Evolutionary conservation across 1,139 yeast species (phyloP), one percentile per base, ranked within the genome.

Genomic region (Geotrichum citri-aurantii): DNA sequence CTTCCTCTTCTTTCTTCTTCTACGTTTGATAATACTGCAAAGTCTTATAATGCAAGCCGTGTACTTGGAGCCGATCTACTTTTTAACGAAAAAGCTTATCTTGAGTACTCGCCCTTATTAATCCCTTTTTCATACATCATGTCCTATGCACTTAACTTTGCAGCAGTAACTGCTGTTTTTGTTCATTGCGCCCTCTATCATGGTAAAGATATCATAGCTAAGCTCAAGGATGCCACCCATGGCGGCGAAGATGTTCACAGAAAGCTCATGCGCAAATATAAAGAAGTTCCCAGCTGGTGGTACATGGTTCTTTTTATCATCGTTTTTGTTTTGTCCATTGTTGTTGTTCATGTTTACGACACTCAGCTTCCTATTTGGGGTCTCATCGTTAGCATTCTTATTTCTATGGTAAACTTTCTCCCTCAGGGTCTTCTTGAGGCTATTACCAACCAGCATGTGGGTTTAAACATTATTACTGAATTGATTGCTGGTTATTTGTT

Each of bases 91-190:
- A 31, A 19, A 1, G 19, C 23, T 5, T 29, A 37, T 14, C 19
- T 73, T 58, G 63, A 65, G 1, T 76, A 75, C 58, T 81, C 85
- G 2, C 81, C 79, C 24, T 77, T 81, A 60, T 81, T 77, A 69
- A 74, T 81, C 55, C 75, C 84, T 19, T 78, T 83, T 23, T 77
- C 84, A 10, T 81, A 79, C 31, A 44, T 56, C 6, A 24, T 56
- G 51, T 17, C 46, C 26, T 33, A 14, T 66, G 81, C 40, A 1
- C 33, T 54, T 23, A 19, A 83, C 42, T 68, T 82, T 33, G 74
- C 80, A 59, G 71, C 80, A 62, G 81, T 81, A 69, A 84, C 85
- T 19, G 66, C 81, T n/a, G 77, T 79, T 58, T 73, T 77, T 42
- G 79, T 82, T 42, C 76, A 80, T 21, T 67, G 80, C 58, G 68